Percentiles rank a stretch among this genome's conserved stretches.
phyloP scores from a whole-genome alignment of 2,329 filamentous ascomycete genomes.

The Thyridium curvatum region DNA sequence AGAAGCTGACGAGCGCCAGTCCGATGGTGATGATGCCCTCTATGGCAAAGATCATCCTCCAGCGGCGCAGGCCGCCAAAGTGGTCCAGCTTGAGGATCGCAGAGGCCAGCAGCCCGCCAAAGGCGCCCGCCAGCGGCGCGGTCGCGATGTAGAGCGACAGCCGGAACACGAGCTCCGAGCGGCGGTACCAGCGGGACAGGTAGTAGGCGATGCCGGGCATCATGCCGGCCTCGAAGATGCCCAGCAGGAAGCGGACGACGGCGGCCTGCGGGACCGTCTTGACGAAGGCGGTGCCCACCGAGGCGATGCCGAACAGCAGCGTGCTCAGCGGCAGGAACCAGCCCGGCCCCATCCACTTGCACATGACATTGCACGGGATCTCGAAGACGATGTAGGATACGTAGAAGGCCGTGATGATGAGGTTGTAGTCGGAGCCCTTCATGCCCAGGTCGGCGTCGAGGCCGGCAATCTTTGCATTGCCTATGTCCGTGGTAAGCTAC shows the following conservation, averaged over 20 bases:
- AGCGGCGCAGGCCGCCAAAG: constrained; percentile 64
- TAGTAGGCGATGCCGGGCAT: constrained; percentile 56
- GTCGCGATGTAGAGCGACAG: constrained; percentile 83
- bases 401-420: constrained; percentile 57
- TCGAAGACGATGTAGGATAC: constrained; percentile 58
- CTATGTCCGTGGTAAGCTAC: constrained; percentile 49
- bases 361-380: constrained; percentile 59
- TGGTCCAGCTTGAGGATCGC: constrained; percentile 64
- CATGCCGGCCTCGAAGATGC: constrained; percentile 60
- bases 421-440: constrained; percentile 38
- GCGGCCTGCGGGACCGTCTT: constrained; percentile 57
- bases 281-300: constrained; percentile 64
- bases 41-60: constrained; percentile 75
- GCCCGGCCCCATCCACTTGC: constrained; percentile 61
- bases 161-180: constrained; percentile 72
- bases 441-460: constrained; percentile 56
- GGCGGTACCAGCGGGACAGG: constrained; percentile 57
- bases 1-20: constrained; percentile 67
- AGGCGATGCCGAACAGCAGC: constrained; percentile 70
- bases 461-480: constrained; percentile 57
- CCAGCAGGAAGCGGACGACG: constrained; percentile 48
- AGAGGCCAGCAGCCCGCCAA: constrained; percentile 76
- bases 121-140: constrained; percentile 72
- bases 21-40: constrained; percentile 82
- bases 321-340: constrained; percentile 60